These are phyloP conservation scores for Colletotrichum plurivorum DNA, from an alignment of 2,329 filamentous ascomycete species.

Conservation along the genomic window DNA sequence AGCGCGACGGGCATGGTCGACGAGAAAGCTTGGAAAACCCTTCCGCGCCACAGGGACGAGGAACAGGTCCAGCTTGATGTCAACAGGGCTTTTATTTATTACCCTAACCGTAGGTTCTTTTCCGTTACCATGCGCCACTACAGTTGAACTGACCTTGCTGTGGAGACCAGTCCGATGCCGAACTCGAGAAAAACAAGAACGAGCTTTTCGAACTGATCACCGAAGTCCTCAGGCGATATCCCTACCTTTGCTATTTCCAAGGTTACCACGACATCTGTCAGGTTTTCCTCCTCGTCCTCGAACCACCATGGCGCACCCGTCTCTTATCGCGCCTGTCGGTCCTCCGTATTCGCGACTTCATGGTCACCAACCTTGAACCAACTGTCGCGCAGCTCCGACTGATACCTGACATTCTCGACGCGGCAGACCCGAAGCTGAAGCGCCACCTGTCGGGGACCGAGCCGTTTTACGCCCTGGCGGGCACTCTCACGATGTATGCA, in stretches of 20 bases:
- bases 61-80: conserved; percentile 94
- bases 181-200: conserved; percentile 78
- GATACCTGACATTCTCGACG: conserved; percentile 84
- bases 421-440: conserved; percentile 79
- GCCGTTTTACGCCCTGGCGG: conserved; percentile 94
- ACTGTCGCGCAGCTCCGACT: conserved; percentile 89
- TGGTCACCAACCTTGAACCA: conserved; percentile 89
- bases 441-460: conserved; percentile 82
- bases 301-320: conserved; percentile 67
- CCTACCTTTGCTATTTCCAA: conserved; percentile 95
- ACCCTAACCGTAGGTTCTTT: conserved; percentile 78
- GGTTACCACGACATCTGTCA: conserved; percentile 99
- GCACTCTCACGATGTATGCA: conserved; percentile 94
- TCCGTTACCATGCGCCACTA: too few species aligned
- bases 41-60: conserved; percentile 87
- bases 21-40: conserved; percentile 65
- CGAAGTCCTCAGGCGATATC: conserved; percentile 83
- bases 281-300: conserved; percentile 90
- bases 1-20: conserved; percentile 38
- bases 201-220: conserved; percentile 87
- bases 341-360: conserved; percentile 95
- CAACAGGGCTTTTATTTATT: conserved; percentile 96
- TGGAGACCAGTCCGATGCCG: conserved; percentile 77
- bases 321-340: conserved; percentile 87
- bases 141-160: conserved; percentile 37